Conservation (phyloP, 1,284 basidiomycete genomes). For the Cryptococcus sp. region DNA sequence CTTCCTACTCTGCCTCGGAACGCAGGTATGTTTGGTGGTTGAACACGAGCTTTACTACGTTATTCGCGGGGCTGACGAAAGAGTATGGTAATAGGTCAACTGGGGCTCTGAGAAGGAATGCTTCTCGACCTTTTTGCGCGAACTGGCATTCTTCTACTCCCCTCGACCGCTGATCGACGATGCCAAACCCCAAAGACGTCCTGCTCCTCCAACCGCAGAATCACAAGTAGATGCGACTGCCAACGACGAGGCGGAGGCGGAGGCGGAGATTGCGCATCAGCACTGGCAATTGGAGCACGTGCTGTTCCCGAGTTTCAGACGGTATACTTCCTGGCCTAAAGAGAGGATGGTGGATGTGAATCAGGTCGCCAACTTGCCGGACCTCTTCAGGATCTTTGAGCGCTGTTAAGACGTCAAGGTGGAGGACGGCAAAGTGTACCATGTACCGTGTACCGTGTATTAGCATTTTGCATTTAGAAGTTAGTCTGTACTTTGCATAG, state of each 20-base stretch:
- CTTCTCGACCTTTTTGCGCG: slow-evolving; percentile 80
- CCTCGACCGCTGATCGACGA: slow-evolving; percentile 58
- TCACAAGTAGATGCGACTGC: slow-evolving; percentile 5
- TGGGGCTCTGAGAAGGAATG: slow-evolving; percentile 85
- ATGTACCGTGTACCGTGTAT: too few species aligned
- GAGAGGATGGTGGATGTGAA: slow-evolving; percentile 64
- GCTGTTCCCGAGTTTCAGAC: slow-evolving; percentile 77
- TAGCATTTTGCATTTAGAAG: too few species aligned
- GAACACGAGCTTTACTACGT: not conserved
- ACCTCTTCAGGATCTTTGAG: slow-evolving; percentile 88
- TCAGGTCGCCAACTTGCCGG: slow-evolving; percentile 82
- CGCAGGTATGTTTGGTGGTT: slow-evolving; percentile 61
- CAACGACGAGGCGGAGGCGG: slow-evolving; percentile 10
- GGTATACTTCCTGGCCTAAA: slow-evolving; percentile 70
- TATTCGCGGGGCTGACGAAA: not conserved
- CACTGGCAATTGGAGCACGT: slow-evolving; percentile 85
- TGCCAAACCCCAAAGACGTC: not conserved
- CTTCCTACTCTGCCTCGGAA: slow-evolving; percentile 81
- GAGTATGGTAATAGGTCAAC: slow-evolving; percentile 64
- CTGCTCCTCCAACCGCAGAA: too few species aligned
- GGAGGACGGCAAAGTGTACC: too few species aligned
- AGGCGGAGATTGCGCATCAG: slow-evolving; percentile 56
- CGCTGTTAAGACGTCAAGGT: slow-evolving; percentile 61
- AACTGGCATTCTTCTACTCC: slow-evolving; percentile 87
- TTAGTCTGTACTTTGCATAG: too few species aligned